Conservation (phyloP, 225 moss, liverwort and hornwort species). For the Pseudisothecium myosuroides region DNA sequence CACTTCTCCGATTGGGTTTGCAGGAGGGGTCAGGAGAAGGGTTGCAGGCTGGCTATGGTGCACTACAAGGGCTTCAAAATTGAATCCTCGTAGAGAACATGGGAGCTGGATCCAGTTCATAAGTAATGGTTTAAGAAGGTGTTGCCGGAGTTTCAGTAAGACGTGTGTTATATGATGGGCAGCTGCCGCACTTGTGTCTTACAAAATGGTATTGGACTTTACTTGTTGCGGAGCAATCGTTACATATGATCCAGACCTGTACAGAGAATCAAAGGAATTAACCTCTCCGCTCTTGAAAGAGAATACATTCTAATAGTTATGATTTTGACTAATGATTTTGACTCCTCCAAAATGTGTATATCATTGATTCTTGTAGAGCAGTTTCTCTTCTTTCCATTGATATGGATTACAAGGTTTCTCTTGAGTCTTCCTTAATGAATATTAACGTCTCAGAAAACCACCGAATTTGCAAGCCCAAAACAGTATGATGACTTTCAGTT, state of each 20-base stretch:
- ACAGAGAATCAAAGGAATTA: not conserved
- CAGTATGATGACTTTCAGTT: not conserved
- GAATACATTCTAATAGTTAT: not conserved
- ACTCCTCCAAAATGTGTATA: not conserved
- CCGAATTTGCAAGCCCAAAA: not conserved
- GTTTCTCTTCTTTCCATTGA: not conserved
- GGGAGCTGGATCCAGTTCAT: not conserved
- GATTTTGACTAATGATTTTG: not conserved
- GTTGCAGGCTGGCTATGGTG: conserved; percentile 15
- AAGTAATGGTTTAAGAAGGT: not conserved
- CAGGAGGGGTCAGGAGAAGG: conserved; percentile 11
- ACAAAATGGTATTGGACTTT: conserved; percentile 26
- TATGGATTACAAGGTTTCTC: not conserved
- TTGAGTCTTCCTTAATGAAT: not conserved
- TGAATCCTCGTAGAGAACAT: not conserved
- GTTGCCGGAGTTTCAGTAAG: conserved; percentile 13
- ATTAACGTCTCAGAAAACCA: not conserved
- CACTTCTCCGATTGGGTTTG: not conserved
- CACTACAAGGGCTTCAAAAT: not conserved
- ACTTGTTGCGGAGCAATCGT: conserved; percentile 27
- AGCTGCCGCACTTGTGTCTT: conserved; percentile 34
- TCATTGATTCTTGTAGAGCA: not conserved
- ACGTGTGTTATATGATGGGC: conserved; percentile 43
- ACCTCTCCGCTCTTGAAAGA: not conserved
- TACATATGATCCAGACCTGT: conserved; percentile 43